phyloP scores from a whole-genome alignment of 805 yeast species.

The Priceomyces medius region DNA sequence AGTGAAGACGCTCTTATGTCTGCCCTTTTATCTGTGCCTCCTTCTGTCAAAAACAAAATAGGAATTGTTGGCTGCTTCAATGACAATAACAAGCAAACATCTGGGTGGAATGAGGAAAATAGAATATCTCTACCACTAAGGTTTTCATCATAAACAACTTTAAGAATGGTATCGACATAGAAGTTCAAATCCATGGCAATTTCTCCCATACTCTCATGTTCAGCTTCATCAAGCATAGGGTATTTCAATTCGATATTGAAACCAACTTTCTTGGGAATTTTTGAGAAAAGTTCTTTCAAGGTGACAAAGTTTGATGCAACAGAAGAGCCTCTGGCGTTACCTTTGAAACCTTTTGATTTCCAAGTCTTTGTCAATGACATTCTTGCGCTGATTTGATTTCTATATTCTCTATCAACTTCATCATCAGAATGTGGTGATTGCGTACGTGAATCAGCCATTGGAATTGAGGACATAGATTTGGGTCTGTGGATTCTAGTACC shows the following conservation, averaged over 20 bases:
- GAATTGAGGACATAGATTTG: conserved; percentile 40
- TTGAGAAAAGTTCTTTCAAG: conserved; percentile 75
- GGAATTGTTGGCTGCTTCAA: conserved; percentile 94
- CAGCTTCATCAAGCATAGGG: conserved; percentile 93
- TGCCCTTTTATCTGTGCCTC: conserved; percentile 83
- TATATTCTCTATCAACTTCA: conserved; percentile 37
- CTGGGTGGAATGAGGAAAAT: conserved; percentile 94
- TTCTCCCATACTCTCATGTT: conserved; percentile 83
- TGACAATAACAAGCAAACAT: conserved; percentile 79
- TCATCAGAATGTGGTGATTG: conserved; percentile 22
- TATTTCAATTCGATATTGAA: conserved; percentile 93
- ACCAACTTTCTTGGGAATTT: conserved; percentile 80
- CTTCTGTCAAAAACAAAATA: conserved; percentile 82
- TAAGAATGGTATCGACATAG: conserved; percentile 85
- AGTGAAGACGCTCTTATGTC: conserved; percentile 84
- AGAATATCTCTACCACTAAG: conserved; percentile 80
- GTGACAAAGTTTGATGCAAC: conserved; percentile 93
- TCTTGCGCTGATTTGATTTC: conserved; percentile 49
- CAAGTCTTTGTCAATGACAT: conserved; percentile 88
- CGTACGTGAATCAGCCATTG: conserved; percentile 26
- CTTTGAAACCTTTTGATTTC: conserved; percentile 83
- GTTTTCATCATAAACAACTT: conserved; percentile 71
- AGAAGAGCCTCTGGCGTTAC: conserved; percentile 85
- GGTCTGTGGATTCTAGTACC: conserved; percentile 34
- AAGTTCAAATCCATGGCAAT: conserved; percentile 78